phyloP scores from a whole-genome alignment of 345 rosid species.

The Salix caprea region DNA sequence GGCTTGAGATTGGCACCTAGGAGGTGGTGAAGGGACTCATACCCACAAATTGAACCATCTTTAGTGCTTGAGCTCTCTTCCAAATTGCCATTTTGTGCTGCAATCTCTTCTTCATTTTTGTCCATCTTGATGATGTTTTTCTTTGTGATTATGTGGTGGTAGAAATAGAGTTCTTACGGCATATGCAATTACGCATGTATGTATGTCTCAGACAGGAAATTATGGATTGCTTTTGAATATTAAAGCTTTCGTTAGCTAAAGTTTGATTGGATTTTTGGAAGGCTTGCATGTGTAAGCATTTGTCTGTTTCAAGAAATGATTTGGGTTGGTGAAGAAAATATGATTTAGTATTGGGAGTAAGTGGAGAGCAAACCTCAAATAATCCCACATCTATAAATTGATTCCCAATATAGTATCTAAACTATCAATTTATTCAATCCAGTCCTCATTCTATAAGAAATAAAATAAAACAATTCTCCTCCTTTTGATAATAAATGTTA shows the following conservation, averaged over 20 bases:
- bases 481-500: no score
- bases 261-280: no score
- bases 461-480: no score
- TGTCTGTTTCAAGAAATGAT: no score
- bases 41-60: constrained; percentile 67
- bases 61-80: neutral
- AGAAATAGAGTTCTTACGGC: neutral
- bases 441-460: no score
- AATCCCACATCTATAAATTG: neutral
- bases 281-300: no score
- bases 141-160: neutral
- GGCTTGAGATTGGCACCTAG: constrained; percentile 72
- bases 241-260: neutral
- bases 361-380: no score
- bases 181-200: neutral
- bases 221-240: neutral
- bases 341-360: no score
- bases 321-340: no score
- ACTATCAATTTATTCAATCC: neutral
- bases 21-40: constrained; percentile 71
- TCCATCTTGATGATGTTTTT: constrained; percentile 2
- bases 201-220: neutral
- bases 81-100: neutral
- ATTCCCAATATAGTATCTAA: neutral
- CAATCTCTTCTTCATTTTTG: neutral